A percentile compares a stretch with the other conserved stretches of the same genome.
phyloP scores from a whole-genome alignment of 73 alveolate species.

The Paramecium bursaria region DNA sequence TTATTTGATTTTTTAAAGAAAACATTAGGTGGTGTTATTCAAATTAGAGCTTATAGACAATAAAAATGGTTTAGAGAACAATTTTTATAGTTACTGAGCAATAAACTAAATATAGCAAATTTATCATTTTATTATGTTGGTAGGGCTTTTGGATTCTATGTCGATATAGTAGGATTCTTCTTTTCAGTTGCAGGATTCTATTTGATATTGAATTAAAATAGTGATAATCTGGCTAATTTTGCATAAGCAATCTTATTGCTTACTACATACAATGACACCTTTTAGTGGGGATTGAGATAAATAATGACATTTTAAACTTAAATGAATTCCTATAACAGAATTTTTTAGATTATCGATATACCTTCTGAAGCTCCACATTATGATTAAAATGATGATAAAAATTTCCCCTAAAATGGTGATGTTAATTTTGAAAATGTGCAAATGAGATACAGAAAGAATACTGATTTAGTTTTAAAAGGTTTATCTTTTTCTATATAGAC shows the following conservation, averaged over 20 bases:
- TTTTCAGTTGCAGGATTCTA: conserved; percentile 1
- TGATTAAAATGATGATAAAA: not conserved
- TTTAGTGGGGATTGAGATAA: conserved; percentile 43
- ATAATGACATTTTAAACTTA: conserved; percentile 25
- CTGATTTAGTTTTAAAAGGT: conserved; percentile 71
- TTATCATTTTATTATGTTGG: not conserved
- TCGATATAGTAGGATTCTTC: conserved; percentile 34
- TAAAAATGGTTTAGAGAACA: conserved; percentile 44
- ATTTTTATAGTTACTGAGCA: not conserved
- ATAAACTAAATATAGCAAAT: conserved; percentile 1
- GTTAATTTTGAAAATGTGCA: conserved; percentile 55
- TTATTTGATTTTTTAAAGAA: conserved; percentile 30
- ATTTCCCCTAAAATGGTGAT: conserved; percentile 46
- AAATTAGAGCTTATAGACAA: conserved; percentile 53
- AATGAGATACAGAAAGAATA: conserved; percentile 52
- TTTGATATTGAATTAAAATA: not conserved
- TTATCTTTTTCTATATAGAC: conserved; percentile 78
- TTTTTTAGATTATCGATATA: conserved; percentile 19
- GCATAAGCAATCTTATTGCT: conserved; percentile 11
- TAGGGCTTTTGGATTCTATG: conserved; percentile 22
- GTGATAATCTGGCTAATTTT: not conserved
- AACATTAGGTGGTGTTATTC: conserved; percentile 57
- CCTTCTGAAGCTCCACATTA: conserved; percentile 31
- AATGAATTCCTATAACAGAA: conserved; percentile 43
- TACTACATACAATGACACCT: conserved; percentile 24